Evolutionary conservation across 2,329 filamentous ascomycete species (phyloP).

Genomic region (Colletotrichum chlorophyti): DNA sequence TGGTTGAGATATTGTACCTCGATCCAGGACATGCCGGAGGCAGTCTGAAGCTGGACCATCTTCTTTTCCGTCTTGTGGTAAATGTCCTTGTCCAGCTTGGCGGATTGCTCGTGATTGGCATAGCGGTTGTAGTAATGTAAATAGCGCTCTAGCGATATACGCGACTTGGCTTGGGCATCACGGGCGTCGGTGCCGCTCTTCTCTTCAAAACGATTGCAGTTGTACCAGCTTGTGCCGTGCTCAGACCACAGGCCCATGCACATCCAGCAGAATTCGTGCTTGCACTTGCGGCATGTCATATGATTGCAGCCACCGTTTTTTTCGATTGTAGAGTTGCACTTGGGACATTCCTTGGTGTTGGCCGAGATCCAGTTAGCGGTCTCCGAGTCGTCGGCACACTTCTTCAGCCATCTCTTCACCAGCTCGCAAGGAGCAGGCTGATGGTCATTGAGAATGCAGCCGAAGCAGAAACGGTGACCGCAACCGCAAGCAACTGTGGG

Average conservation of each 20-base stretch:
- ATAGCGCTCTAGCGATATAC: slow-evolving; percentile 93
- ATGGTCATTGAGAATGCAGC: slow-evolving; percentile 87
- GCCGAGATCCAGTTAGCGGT: slow-evolving; percentile 99
- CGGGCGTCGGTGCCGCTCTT: slow-evolving; percentile 91
- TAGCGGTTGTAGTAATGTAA: slow-evolving; percentile 99
- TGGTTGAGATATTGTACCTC: slow-evolving; percentile 97
- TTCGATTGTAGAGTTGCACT: slow-evolving; percentile 95
- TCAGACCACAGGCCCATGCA: slow-evolving; percentile 99
- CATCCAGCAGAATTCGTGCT: slow-evolving; percentile 99
- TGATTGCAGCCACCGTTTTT: slow-evolving; percentile 99
- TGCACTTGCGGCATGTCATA: slow-evolving; percentile 96
- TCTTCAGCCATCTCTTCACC: slow-evolving; percentile 96
- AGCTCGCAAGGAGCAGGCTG: slow-evolving; percentile 90
- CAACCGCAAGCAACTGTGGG: slow-evolving; percentile 89
- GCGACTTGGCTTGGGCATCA: slow-evolving; percentile 88
- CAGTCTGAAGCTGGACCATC: slow-evolving; percentile 94
- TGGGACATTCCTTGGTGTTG: slow-evolving; percentile 97
- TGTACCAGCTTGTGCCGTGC: slow-evolving; percentile 99
- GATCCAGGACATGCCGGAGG: slow-evolving; percentile 98
- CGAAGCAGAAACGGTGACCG: slow-evolving; percentile 91
- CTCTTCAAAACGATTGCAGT: slow-evolving; percentile 96
- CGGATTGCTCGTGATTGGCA: slow-evolving; percentile 97
- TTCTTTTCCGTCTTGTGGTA: slow-evolving; percentile 98
- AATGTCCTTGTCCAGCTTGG: slow-evolving; percentile 94
- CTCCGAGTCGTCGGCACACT: slow-evolving; percentile 97